Evolutionary conservation across 106 monocot species (phyloP).

Genomic region (Dioscorea alata): DNA sequence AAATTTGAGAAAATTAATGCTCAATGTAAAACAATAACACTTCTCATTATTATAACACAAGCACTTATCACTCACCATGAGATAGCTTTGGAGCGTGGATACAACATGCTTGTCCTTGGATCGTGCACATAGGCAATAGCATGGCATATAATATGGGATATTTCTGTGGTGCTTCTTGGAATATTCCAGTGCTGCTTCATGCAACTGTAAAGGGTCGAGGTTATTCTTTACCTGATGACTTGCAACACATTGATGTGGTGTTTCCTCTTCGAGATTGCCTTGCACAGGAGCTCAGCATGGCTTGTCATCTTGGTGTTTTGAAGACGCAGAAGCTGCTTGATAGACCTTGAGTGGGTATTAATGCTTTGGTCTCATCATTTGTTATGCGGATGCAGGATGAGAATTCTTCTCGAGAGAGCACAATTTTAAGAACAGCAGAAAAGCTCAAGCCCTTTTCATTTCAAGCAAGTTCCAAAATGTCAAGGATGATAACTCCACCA

Average conservation of each 20-base stretch:
- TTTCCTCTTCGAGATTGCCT: too few species aligned
- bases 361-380: too few species aligned
- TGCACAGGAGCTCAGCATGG: too few species aligned
- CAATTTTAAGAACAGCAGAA: constrained; percentile 89
- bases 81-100: constrained; percentile 86
- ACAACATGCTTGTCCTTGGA: constrained; percentile 72
- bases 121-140: constrained; percentile 76
- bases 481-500: constrained; percentile 23
- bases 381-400: constrained; percentile 55
- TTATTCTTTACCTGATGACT: too few species aligned
- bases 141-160: constrained; percentile 64
- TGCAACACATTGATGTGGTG: too few species aligned
- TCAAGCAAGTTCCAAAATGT: constrained; percentile 60
- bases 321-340: too few species aligned
- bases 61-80: too few species aligned
- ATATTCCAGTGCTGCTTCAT: neutral
- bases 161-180: constrained; percentile 63
- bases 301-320: too few species aligned
- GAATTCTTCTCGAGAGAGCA: constrained; percentile 87
- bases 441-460: constrained; percentile 80
- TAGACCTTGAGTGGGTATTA: too few species aligned
- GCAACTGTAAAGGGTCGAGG: neutral
- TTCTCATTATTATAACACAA: too few species aligned
- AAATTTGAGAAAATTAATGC: too few species aligned
- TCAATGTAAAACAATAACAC: too few species aligned